These are phyloP conservation scores for Plectranthus barbatus DNA, from an alignment of 257 asterid species.

Conservation along the genomic window DNA sequence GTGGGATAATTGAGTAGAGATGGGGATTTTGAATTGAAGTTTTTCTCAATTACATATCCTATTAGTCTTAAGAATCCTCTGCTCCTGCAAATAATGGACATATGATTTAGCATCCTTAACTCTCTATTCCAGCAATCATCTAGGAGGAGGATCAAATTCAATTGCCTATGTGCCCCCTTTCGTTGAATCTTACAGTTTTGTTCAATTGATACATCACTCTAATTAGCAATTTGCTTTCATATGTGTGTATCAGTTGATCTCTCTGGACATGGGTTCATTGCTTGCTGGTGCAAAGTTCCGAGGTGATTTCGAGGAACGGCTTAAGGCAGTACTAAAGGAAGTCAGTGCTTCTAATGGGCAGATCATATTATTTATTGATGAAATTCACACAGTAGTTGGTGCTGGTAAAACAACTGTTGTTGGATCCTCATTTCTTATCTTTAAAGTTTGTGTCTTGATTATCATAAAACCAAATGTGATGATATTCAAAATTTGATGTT, in stretches of 20 bases:
- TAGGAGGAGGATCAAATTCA: background rate
- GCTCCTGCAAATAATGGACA: background rate
- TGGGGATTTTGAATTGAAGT: background rate
- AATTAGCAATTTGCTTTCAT: slow-evolving; percentile 2
- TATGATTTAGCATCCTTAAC: background rate
- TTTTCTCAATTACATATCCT: background rate
- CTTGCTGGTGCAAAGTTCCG: slow-evolving; percentile 92
- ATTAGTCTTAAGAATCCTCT: background rate
- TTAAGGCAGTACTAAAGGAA: slow-evolving; percentile 87
- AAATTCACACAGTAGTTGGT: slow-evolving; percentile 93
- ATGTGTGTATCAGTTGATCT: slow-evolving; percentile 51
- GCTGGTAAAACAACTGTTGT: slow-evolving; percentile 47
- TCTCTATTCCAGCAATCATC: background rate
- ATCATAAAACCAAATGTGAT: slow-evolving; percentile 5
- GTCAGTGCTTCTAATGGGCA: slow-evolving; percentile 84
- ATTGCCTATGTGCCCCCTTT: background rate
- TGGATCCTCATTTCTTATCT: background rate
- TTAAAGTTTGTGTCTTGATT: background rate
- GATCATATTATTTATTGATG: slow-evolving; percentile 81
- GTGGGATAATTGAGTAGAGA: background rate
- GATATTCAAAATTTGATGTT: background rate
- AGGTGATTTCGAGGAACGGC: slow-evolving; percentile 92
- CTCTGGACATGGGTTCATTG: slow-evolving; percentile 88
- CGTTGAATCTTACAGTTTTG: background rate
- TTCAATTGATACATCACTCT: slow-evolving; percentile 7